Evolutionary conservation across 371 early-diverging fungal species (phyloP), one percentile per base, ranked within the genome.

Genomic region (Mucor irregularis): DNA sequence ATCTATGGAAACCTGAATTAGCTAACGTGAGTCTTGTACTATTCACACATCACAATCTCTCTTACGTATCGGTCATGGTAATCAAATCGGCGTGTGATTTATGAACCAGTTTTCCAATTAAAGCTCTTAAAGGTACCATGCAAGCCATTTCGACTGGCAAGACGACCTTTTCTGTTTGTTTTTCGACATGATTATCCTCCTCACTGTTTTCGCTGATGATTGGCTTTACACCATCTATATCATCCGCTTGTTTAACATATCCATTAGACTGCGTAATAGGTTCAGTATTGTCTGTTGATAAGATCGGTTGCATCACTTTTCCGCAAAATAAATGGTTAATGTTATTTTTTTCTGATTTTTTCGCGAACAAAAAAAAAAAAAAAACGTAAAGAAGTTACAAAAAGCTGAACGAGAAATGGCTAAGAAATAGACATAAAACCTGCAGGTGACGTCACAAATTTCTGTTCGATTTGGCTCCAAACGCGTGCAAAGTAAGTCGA

Each of bases 41-140:
- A 30, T 31, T 16, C 10, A 25, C 4, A 21, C n/a, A n/a, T n/a
- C n/a, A n/a, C n/a, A 38, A n/a, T 24, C 11, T 19, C 5, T 19
- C 80, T 74, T 83, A 83, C 85, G 81, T 76, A 57, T 85, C 85
- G 24, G 78, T 77, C 21, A 83, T 56, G 11, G 81, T 81, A 58
- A 78, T 71, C 38, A 85, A 64, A 61, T 85, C 83, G 22, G 78
- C 71, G 56, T 81, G 71, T 2, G 81, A 66, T 60, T 83, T 78
- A 49, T 76, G 72, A 56, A 82, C 56, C 60, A 85, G 60, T 60
- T 82, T 82, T 38, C 79, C 80, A 58, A 85, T 71, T 40, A 85
- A 64, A n/a, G 67, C 56, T 42, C 73, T 61, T n/a, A 85, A 53
- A 6, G 83, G 72, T 10, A 85, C 78, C 85, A 85, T 83, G 43